Percentiles rank a stretch among this genome's conserved stretches.
Evolutionary conservation across 495 filamentous ascomycete species (phyloP).

Genomic region (Annulohypoxylon bovei): DNA sequence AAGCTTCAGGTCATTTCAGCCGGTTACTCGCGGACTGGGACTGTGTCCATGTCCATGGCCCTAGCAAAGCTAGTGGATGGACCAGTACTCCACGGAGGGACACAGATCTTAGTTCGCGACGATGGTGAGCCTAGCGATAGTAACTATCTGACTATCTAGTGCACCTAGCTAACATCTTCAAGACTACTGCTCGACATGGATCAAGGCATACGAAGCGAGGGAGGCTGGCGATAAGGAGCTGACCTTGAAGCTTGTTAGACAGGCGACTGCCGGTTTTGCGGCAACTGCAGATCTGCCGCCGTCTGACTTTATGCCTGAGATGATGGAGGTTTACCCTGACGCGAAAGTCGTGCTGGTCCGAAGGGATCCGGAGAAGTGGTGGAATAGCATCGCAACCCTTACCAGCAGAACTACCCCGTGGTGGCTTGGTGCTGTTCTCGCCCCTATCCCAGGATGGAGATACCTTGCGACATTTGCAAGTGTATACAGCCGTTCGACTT

Average conservation of each 20-base stretch:
- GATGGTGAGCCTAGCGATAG: conserved; percentile 34
- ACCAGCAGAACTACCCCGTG: conserved; percentile 33
- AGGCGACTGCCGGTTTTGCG: conserved; percentile 48
- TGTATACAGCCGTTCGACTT: conserved; percentile 39
- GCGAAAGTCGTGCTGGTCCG: conserved; percentile 50
- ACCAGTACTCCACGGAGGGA: conserved; percentile 53
- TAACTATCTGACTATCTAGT: neutral
- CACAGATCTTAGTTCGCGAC: conserved; percentile 44
- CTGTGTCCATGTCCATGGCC: conserved; percentile 59
- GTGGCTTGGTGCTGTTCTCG: conserved; percentile 44
- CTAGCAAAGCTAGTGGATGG: conserved; percentile 56
- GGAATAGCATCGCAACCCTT: conserved; percentile 44
- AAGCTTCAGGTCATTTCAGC: conserved; percentile 61
- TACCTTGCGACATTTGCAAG: conserved; percentile 34
- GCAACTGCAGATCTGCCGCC: conserved; percentile 48
- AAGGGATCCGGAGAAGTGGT: conserved; percentile 46
- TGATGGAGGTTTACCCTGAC: conserved; percentile 52
- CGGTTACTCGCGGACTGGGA: conserved; percentile 62
- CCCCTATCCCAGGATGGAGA: conserved; percentile 44
- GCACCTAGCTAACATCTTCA: neutral
- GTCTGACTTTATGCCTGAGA: conserved; percentile 47
- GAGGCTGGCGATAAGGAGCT: conserved; percentile 40
- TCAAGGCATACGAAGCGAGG: conserved; percentile 40
- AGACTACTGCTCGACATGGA: conserved; percentile 46
- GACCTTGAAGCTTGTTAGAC: conserved; percentile 41